Conservation (phyloP, 1,284 basidiomycete genomes). For the Cerioporus squamosus region DNA sequence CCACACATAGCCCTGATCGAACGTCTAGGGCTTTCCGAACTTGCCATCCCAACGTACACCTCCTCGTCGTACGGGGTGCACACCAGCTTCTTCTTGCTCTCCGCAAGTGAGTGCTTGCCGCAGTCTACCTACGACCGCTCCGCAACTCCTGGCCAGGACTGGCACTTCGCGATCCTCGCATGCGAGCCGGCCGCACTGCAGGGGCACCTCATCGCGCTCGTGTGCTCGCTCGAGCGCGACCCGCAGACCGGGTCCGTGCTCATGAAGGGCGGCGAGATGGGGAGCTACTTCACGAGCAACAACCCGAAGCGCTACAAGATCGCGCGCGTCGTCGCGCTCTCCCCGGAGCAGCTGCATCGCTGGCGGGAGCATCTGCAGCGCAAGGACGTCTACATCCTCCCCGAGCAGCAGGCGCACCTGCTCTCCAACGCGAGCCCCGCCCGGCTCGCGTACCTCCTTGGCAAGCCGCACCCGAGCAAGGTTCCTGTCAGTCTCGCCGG, state of each 20-base stretch:
- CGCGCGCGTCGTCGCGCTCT: not conserved
- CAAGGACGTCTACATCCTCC: not conserved
- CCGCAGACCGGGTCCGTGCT: not conserved
- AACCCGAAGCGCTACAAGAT: not conserved
- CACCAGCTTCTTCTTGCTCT: no score
- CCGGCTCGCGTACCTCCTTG: no score
- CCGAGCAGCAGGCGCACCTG: not conserved
- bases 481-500: not conserved
- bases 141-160: not conserved
- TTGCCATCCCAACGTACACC: no score
- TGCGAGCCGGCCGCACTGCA: not conserved
- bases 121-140: no score
- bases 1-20: no score
- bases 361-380: not conserved
- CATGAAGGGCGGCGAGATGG: not conserved
- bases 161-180: slow-evolving; percentile 2
- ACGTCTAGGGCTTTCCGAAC: no score
- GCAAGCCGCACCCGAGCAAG: no score
- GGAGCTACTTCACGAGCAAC: not conserved
- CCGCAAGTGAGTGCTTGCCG: no score
- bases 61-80: no score
- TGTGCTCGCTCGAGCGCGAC: not conserved
- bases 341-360: not conserved
- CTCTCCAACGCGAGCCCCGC: no score
- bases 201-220: slow-evolving; percentile 1